Evolutionary conservation across 495 filamentous ascomycete species (phyloP), one percentile per base, ranked within the genome.

Genomic region (Talaromyces proteolyticus): DNA sequence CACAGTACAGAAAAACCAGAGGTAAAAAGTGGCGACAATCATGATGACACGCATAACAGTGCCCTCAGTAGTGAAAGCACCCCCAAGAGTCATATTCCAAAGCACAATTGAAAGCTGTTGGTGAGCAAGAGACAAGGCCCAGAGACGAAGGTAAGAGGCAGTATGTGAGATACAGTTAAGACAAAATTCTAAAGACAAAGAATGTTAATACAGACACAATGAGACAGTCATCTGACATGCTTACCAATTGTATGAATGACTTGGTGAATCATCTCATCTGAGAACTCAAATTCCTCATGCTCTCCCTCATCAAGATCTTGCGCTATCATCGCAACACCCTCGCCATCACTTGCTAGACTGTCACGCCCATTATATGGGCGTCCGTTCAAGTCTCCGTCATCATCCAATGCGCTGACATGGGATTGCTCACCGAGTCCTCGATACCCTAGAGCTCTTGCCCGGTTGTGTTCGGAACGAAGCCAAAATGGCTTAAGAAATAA

Each of bases 121-220:
- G 76, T 98, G 93, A 8, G 93, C 93, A 42, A 99, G 84, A 2
- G 93, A 97, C 56, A 99, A 72, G 24, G 93, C 93, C 93, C 93
- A 99, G 29, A 99, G 85, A 75, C 93, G 93, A 37, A 99, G 86
- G 70, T 99, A 99, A 5, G 94, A 97, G 8, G 93, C 93, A 3
- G 93, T 99, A 71, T 99, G 93, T 5, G 93, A 97, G 57, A 99
- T 92, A 72, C 91, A 96, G 73, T 97, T 97, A 55, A 99, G 79
- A 68, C 93, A 97, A 73, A 99, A 99, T 75, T 98, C 93, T 89
- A 48, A 18, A 24, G 48, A 49, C 29, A 34, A 21, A 17, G 1
- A 37, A 21, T 14, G 43, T 58, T 40, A 60, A 56, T 25, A 34
- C 3, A 47, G 1, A 16, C 20, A 45, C 14, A 21, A 44, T 10